Evolutionary conservation across 768 basidiomycete species (phyloP).

Genomic region (Lactarius pseudohatsudake): DNA sequence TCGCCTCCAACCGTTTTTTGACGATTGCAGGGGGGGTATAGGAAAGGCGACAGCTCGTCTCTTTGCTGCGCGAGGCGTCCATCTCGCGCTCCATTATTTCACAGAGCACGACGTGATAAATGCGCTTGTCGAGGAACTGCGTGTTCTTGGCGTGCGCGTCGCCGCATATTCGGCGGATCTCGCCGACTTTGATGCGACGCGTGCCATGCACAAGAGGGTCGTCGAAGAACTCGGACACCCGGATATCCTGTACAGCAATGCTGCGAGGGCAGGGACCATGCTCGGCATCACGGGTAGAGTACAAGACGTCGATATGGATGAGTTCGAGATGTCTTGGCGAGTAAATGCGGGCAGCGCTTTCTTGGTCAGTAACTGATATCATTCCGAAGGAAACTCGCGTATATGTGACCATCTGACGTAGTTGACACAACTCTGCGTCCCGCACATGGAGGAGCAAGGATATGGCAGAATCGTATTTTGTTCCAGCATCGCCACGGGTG

Average conservation of each 20-base stretch:
- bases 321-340: conserved; percentile 49
- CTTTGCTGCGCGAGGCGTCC: conserved; percentile 39
- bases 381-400: neutral
- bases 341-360: conserved; percentile 48
- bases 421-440: conserved; percentile 53
- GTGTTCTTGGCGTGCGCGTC: conserved; percentile 39
- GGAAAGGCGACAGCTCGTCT: conserved; percentile 49
- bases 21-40: conserved; percentile 48
- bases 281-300: conserved; percentile 50
- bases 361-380: conserved; percentile 39
- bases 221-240: conserved; percentile 47
- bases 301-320: conserved; percentile 43
- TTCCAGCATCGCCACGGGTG: conserved; percentile 53
- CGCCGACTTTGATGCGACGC: conserved; percentile 45
- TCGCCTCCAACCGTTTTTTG: conserved; percentile 4
- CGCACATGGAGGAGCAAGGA: conserved; percentile 49
- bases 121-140: conserved; percentile 42
- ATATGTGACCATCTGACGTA: conserved; percentile 26
- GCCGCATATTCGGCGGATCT: conserved; percentile 50
- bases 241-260: conserved; percentile 54
- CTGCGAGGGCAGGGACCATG: conserved; percentile 43
- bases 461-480: conserved; percentile 53
- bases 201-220: conserved; percentile 44
- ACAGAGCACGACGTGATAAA: conserved; percentile 40
- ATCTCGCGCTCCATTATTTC: conserved; percentile 53